Base-by-base conservation (phyloP, 352 stramenopile genomes). In the Phytophthora melonis region DNA sequence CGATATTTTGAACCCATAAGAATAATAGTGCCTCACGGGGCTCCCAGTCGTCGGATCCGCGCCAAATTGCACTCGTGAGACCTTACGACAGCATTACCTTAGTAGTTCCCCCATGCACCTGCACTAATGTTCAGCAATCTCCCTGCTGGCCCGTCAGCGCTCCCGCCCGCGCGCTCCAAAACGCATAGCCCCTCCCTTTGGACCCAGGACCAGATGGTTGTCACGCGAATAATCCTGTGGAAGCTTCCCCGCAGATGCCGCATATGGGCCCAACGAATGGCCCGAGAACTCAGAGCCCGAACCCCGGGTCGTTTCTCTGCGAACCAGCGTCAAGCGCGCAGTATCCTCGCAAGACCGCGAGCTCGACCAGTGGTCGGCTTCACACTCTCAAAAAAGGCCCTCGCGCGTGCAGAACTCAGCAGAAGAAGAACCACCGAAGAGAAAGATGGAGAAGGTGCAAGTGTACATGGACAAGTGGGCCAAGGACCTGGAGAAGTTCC, bases 391-490 rank as follows among this genome's bases (percentile, higher is more conserved):
- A 52, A 52, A 52, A 52, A 52, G 43, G 43, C 43, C 18, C 43
- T 3, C 16, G 43, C 39, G 39, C 39, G 43, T 36, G 32, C 32
- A 36, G 10, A 18, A 14, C 39, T 43, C 36, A 45, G 16, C 5
- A 16, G 36, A 45, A 14, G 36, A 47, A 45, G 36, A 18, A 45
- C 25, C 25, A 30, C 25, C 25, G 27, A 52, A 19, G 13, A 70
- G 10, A n/a, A 52, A 21, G 43, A 52, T 95, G 86, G 89, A 95
- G 43, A 93, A 92, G 65, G 75, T 93, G 65, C 87, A 94, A 78
- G 87, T 92, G 71, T 85, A 93, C 78, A 79, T 92, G 80, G 87
- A 93, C 82, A 95, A 95, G 80, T 92, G 84, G 86, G 89, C 88
- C 39, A 93, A 93, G 74, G 88, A 94, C 75, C 78, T 96, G 54